A percentile compares a stretch with the other conserved stretches of the same genome.
These are phyloP conservation scores for Tolypocladium tropicale DNA, from an alignment of 2,329 filamentous ascomycete species.

Conservation along the genomic window DNA sequence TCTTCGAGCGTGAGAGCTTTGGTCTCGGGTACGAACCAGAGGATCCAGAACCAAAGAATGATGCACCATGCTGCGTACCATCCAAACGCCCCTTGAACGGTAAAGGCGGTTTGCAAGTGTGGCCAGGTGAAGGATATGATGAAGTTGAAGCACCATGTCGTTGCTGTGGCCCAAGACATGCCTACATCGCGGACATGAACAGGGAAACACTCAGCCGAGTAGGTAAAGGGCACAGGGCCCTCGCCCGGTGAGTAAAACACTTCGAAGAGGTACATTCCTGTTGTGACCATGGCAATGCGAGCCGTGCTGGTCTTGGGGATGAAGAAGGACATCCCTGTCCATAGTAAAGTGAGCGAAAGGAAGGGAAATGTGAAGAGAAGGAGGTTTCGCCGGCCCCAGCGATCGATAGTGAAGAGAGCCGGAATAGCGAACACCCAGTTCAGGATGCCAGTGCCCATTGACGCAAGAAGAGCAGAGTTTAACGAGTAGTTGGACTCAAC, in stretches of 20 bases:
- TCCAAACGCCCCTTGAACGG: slow-evolving; percentile 22
- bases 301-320: slow-evolving; percentile 7
- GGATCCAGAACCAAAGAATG: slow-evolving; percentile 34
- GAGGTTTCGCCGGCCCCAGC: slow-evolving; percentile 11
- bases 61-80: slow-evolving; percentile 38
- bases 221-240: slow-evolving; percentile 26
- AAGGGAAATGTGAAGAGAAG: slow-evolving; percentile 21
- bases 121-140: slow-evolving; percentile 19
- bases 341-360: background rate
- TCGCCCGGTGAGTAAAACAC: slow-evolving; percentile 24
- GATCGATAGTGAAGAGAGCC: slow-evolving; percentile 21
- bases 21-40: slow-evolving; percentile 38
- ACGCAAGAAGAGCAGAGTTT: slow-evolving; percentile 19
- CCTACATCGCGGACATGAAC: slow-evolving; percentile 26
- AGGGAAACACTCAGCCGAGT: slow-evolving; percentile 27
- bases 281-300: slow-evolving; percentile 20
- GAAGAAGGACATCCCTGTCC: slow-evolving; percentile 11
- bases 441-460: slow-evolving; percentile 19
- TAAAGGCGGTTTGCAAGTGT: slow-evolving; percentile 20
- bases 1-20: slow-evolving; percentile 41
- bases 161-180: slow-evolving; percentile 27
- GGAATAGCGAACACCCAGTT: slow-evolving; percentile 17
- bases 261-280: slow-evolving; percentile 25
- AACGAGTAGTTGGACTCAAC: slow-evolving; percentile 23
- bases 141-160: slow-evolving; percentile 18